Evolutionary conservation across 2,329 filamentous ascomycete genomes (phyloP).

Genomic region (Trichoderma breve): DNA sequence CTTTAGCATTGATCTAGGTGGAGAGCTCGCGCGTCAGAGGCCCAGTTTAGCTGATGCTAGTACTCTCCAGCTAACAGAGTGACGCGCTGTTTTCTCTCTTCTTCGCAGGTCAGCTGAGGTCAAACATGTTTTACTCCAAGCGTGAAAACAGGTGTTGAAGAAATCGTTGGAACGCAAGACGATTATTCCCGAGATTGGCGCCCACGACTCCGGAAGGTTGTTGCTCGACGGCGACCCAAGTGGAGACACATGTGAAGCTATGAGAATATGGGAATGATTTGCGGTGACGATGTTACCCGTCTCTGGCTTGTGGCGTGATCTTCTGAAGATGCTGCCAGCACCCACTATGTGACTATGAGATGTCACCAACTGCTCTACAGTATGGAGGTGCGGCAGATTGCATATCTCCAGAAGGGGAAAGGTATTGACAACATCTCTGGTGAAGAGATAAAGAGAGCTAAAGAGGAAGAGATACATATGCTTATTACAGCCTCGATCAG

Average conservation of each 20-base stretch:
- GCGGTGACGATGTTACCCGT: neutral
- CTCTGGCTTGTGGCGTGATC: conserved; percentile 6
- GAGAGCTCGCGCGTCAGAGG: conserved; percentile 6
- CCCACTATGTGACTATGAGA: neutral
- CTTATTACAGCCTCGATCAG: neutral
- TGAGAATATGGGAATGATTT: neutral
- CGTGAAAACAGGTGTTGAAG: neutral
- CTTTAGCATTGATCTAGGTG: conserved; percentile 10
- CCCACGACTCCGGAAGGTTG: neutral
- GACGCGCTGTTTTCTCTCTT: conserved; percentile 5
- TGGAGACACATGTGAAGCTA: neutral
- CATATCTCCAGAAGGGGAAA: neutral
- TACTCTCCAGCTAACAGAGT: neutral
- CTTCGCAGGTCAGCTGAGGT: conserved; percentile 12
- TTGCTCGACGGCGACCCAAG: neutral
- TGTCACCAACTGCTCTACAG: neutral
- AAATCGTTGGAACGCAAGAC: neutral
- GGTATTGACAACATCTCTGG: neutral
- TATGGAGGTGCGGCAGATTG: neutral
- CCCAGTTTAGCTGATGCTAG: conserved; percentile 3
- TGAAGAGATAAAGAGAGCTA: neutral
- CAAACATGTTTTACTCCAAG: neutral
- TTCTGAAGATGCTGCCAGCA: neutral
- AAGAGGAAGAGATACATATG: neutral
- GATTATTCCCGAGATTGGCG: neutral